These are phyloP conservation scores for Cutaneotrichosporon cutaneum DNA, from an alignment of 1,284 basidiomycete genomes.

Conservation along the genomic window DNA sequence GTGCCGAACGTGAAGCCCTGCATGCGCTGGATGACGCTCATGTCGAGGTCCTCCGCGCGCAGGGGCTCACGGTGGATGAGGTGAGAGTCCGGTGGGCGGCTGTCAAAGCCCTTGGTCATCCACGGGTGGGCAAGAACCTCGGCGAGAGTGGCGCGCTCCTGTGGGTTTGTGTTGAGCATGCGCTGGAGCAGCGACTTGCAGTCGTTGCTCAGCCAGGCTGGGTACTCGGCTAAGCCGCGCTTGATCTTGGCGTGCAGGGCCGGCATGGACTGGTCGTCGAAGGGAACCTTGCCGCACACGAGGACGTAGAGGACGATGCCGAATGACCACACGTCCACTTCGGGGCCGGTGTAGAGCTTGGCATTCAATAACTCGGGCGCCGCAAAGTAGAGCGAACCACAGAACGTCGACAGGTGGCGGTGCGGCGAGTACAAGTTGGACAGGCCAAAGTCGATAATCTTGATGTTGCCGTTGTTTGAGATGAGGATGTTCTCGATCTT, in stretches of 20 bases:
- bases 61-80: constrained; percentile 85
- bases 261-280: constrained; percentile 99
- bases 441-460: constrained; percentile 98
- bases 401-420: constrained; percentile 86
- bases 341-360: constrained; percentile 92
- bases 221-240: constrained; percentile 93
- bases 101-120: constrained; percentile 87
- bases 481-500: constrained; percentile 99
- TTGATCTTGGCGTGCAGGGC: constrained; percentile 99
- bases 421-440: constrained; percentile 93
- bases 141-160: constrained; percentile 72
- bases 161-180: constrained; percentile 95
- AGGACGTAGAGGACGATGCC: constrained; percentile 97
- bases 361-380: constrained; percentile 96
- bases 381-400: constrained; percentile 96
- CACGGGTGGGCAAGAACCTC: constrained; percentile 92
- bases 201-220: constrained; percentile 92
- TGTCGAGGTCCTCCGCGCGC: constrained; percentile 80
- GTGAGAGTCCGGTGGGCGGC: constrained; percentile 71
- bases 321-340: constrained; percentile 99
- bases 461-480: constrained; percentile 97
- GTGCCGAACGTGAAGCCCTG: constrained; percentile 95
- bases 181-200: constrained; percentile 90
- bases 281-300: constrained; percentile 97
- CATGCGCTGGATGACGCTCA: constrained; percentile 84